Conservation (phyloP, 306 rosid species). For the Castanospermum australe region DNA sequence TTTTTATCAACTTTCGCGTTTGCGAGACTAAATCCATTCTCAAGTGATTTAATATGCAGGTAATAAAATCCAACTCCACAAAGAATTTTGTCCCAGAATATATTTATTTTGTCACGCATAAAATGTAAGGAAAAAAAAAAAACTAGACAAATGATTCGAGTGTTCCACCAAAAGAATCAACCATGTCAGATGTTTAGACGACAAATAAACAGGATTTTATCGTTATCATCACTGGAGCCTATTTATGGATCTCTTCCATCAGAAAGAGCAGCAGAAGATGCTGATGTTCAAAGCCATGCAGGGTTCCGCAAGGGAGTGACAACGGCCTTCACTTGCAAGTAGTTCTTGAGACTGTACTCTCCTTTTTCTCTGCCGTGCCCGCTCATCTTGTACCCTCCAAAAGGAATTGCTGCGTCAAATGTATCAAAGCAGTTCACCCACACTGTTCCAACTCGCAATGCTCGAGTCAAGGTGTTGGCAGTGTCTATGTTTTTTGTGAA, state of each 20-base stretch:
- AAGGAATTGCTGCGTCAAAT: constrained; percentile 83
- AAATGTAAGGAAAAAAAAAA: neutral
- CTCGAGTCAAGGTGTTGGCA: constrained; percentile 64
- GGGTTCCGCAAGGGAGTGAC: constrained; percentile 66
- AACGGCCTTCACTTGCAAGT: constrained; percentile 90
- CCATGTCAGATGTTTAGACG: neutral
- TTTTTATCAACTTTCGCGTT: too few species aligned
- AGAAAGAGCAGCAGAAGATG: neutral
- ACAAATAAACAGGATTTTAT: neutral
- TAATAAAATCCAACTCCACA: neutral
- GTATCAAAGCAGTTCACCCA: constrained; percentile 68
- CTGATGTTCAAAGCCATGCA: constrained; percentile 61
- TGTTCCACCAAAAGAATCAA: neutral
- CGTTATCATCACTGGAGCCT: neutral
- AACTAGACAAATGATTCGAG: neutral
- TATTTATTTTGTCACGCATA: too few species aligned
- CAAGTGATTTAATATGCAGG: too few species aligned
- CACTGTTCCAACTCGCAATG: constrained; percentile 66
- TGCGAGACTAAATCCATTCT: too few species aligned
- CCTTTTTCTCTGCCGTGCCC: constrained; percentile 84
- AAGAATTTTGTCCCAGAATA: neutral
- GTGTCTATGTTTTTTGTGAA: constrained; percentile 61
- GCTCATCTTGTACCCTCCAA: constrained; percentile 87
- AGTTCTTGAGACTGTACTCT: constrained; percentile 57
- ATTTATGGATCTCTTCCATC: constrained; percentile 24